These are phyloP conservation scores for Fraxinus platypoda DNA, from an alignment of 305 asterid genomes.

Conservation along the genomic window DNA sequence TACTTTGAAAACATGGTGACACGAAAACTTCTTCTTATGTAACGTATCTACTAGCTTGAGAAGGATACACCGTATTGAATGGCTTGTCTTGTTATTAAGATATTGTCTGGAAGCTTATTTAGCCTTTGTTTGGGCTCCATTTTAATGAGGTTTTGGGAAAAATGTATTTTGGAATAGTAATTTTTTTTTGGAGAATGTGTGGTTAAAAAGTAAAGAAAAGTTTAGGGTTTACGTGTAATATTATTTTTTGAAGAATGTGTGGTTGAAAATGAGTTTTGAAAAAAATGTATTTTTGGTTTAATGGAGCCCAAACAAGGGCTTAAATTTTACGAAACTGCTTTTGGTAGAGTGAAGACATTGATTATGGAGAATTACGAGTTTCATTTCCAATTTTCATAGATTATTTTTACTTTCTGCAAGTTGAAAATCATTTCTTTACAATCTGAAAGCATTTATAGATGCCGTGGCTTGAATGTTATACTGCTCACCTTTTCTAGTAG, in stretches of 20 bases:
- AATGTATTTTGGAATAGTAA: too few species aligned
- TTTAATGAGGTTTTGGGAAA: too few species aligned
- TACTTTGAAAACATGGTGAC: background rate
- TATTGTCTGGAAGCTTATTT: background rate
- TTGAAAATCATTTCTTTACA: background rate
- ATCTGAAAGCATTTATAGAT: background rate
- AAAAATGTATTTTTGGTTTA: too few species aligned
- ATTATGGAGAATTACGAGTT: background rate
- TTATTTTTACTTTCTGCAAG: background rate
- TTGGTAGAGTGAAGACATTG: background rate
- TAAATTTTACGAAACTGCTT: background rate
- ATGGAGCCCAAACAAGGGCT: too few species aligned
- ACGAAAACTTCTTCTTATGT: background rate
- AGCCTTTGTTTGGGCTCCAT: too few species aligned
- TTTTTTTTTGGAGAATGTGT: too few species aligned
- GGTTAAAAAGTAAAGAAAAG: too few species aligned
- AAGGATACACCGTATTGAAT: background rate
- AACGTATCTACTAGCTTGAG: background rate
- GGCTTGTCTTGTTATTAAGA: background rate
- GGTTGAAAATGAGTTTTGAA: too few species aligned
- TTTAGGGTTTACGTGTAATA: too few species aligned
- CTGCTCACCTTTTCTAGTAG: background rate
- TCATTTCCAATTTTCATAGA: background rate
- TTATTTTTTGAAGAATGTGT: too few species aligned
- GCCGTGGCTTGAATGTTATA: background rate